Evolutionary conservation across 495 filamentous ascomycete genomes (phyloP).

Genomic region (Hypoxylon lenormandii): DNA sequence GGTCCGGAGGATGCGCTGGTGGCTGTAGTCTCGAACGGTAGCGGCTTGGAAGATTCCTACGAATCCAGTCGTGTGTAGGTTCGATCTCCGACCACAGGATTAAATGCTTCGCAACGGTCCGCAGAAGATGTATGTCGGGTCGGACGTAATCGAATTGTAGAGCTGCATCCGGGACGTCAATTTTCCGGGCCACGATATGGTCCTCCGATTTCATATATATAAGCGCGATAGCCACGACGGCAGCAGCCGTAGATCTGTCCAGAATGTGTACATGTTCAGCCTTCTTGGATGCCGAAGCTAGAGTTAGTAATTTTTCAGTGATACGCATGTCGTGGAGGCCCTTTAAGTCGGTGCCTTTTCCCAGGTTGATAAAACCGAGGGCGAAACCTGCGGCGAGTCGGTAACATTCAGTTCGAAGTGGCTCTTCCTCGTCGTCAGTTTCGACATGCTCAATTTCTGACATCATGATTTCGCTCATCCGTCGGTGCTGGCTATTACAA

Average conservation of each 20-base stretch:
- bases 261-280: constrained; percentile 89
- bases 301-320: constrained; percentile 82
- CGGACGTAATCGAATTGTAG: constrained; percentile 94
- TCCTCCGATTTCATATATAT: constrained; percentile 99
- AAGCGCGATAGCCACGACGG: constrained; percentile 87
- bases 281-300: constrained; percentile 87
- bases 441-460: constrained; percentile 93
- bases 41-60: constrained; percentile 73
- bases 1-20: constrained; percentile 17
- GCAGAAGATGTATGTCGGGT: constrained; percentile 89
- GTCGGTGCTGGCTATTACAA: constrained; percentile 92
- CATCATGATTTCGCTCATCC: constrained; percentile 98
- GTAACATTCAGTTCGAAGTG: constrained; percentile 92
- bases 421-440: constrained; percentile 74
- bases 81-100: constrained; percentile 92
- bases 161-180: constrained; percentile 89
- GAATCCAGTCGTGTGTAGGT: constrained; percentile 78
- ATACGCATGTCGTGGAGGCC: constrained; percentile 95
- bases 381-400: constrained; percentile 93
- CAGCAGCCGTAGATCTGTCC: constrained; percentile 89
- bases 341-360: constrained; percentile 84
- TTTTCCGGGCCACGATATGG: constrained; percentile 85
- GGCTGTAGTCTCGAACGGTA: constrained; percentile 66
- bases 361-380: constrained; percentile 93
- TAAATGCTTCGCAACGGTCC: constrained; percentile 88